A percentile compares a stretch with the other conserved stretches of the same genome.
phyloP scores from a whole-genome alignment of 148 eudicot genomes.

The Rhododendron kiyosumense region DNA sequence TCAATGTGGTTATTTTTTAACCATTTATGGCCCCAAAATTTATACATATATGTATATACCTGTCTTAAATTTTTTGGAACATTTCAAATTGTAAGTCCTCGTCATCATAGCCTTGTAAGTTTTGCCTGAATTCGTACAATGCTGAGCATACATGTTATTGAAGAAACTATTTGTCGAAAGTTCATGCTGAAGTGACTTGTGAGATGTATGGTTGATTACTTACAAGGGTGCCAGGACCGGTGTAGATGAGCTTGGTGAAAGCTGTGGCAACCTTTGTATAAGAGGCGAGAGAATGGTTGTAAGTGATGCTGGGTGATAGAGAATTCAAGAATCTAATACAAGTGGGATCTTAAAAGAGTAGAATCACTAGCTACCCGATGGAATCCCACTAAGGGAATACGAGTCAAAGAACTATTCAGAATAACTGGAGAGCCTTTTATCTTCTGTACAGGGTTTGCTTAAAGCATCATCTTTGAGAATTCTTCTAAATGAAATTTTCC shows the following conservation, averaged over 20 bases:
- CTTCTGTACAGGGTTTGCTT: background rate
- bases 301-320: background rate
- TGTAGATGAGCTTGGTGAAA: background rate
- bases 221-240: background rate
- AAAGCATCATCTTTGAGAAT: background rate
- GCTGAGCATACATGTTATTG: background rate
- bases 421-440: background rate
- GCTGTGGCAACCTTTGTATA: background rate
- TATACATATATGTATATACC: background rate
- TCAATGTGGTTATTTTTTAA: background rate
- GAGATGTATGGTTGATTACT: background rate
- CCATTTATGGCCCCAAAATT: background rate
- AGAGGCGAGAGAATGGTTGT: background rate
- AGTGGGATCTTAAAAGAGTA: background rate
- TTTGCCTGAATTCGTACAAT: background rate
- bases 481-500: background rate
- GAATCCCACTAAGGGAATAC: background rate
- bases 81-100: background rate
- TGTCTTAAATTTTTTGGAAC: background rate
- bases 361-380: background rate
- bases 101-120: background rate
- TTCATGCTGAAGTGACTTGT: background rate
- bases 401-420: background rate
- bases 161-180: background rate
- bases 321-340: background rate